A percentile compares a stretch with the other conserved stretches of the same genome.
phyloP scores from a whole-genome alignment of 768 basidiomycete genomes.

The Podaxis sp. region DNA sequence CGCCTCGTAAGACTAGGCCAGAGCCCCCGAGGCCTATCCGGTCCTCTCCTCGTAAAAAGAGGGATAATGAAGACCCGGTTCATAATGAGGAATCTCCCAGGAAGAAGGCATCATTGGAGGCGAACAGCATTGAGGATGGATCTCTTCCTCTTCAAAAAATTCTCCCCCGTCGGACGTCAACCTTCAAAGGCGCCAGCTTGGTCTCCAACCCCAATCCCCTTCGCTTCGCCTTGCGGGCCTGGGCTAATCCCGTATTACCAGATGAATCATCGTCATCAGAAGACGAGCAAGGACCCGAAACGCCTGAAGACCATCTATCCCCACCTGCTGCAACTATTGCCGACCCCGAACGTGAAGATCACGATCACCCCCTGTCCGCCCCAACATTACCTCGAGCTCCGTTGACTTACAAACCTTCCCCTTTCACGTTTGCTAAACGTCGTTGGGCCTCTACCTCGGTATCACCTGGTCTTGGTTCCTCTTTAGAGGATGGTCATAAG shows the following conservation, averaged over 20 bases:
- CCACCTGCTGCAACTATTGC: constrained; percentile 30
- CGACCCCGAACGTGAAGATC: constrained; percentile 17
- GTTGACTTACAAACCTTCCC: constrained; percentile 56
- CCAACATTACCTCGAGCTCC: constrained; percentile 31
- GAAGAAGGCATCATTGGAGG: constrained; percentile 24
- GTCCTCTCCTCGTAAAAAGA: constrained; percentile 25
- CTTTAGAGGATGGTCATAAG: background rate
- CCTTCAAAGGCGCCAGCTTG: constrained; percentile 42
- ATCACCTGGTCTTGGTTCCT: background rate
- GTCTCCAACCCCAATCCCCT: constrained; percentile 58
- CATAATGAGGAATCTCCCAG: constrained; percentile 30
- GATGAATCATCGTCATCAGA: constrained; percentile 42
- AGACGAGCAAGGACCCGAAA: constrained; percentile 51
- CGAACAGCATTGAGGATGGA: constrained; percentile 16
- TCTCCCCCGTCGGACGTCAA: constrained; percentile 34
- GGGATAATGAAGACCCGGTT: constrained; percentile 27
- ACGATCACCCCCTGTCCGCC: constrained; percentile 15
- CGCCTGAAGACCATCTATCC: constrained; percentile 50
- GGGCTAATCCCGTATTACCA: constrained; percentile 43
- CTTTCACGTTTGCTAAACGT: constrained; percentile 58
- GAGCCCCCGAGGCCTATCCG: constrained; percentile 15
- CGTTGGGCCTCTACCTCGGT: constrained; percentile 39
- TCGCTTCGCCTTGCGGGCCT: constrained; percentile 53
- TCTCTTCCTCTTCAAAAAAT: constrained; percentile 28
- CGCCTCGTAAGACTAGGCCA: constrained; percentile 22